phyloP scores from a whole-genome alignment of 208 protist genomes.

The Leishmania amazonensis region DNA sequence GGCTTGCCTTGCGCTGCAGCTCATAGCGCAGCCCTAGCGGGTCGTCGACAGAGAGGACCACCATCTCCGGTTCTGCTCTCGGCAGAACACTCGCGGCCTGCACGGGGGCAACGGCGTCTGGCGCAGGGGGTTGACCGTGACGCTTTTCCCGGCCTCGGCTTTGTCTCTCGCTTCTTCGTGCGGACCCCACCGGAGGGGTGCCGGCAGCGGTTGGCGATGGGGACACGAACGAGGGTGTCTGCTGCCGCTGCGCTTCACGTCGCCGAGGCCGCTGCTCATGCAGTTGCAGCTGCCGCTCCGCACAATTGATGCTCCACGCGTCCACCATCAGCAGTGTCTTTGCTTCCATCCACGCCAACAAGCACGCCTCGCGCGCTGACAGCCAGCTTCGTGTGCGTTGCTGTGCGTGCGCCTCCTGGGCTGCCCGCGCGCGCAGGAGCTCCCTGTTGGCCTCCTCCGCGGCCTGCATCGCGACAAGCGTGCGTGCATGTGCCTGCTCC shows the following conservation, averaged over 20 bases:
- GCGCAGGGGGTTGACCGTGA: not conserved
- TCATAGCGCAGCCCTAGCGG: conserved; percentile 41
- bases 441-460: conserved; percentile 4
- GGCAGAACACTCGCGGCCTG: not conserved
- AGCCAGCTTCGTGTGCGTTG: conserved; percentile 10
- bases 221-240: not conserved
- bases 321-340: not conserved
- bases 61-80: conserved; percentile 7
- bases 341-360: conserved; percentile 12
- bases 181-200: not conserved
- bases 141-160: not conserved
- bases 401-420: not conserved
- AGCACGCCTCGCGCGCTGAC: conserved; percentile 9
- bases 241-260: conserved; percentile 3
- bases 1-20: conserved; percentile 36
- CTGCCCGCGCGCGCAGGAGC: not conserved
- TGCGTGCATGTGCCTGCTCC: conserved; percentile 13
- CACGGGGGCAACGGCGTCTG: not conserved
- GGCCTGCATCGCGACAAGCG: conserved; percentile 8
- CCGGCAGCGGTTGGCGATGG: not conserved
- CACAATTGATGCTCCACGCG: not conserved
- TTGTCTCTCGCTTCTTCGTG: not conserved
- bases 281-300: not conserved
- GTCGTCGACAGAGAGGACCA: conserved; percentile 31
- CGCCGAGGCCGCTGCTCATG: not conserved